Conservation (phyloP, 208 protist species). For the Acanthamoeba healyi region DNA sequence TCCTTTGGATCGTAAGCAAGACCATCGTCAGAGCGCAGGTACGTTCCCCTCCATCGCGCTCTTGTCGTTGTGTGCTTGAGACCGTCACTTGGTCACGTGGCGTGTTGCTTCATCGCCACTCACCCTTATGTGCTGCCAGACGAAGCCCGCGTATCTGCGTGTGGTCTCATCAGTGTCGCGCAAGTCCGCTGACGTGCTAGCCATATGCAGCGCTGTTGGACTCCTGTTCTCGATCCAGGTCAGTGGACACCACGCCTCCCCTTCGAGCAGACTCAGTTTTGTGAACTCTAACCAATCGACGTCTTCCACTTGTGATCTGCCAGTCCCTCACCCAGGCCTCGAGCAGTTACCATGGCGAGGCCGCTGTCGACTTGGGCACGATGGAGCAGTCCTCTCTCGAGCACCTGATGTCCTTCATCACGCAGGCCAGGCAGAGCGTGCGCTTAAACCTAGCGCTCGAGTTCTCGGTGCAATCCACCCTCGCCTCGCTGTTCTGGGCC, state of each 20-base stretch:
- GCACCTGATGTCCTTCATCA: background rate
- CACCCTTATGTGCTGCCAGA: background rate
- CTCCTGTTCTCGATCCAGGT: background rate
- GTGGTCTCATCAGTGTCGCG: background rate
- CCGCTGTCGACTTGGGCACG: background rate
- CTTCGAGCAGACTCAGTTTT: too few species aligned
- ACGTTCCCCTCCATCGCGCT: background rate
- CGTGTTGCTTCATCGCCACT: background rate
- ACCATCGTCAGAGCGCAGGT: background rate
- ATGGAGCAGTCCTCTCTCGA: background rate
- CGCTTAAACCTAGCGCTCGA: background rate
- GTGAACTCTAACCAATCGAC: too few species aligned
- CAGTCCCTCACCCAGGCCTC: conserved; percentile 3
- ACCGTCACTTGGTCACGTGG: background rate
- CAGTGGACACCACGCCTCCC: too few species aligned
- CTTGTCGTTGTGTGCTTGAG: background rate
- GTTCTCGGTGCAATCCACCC: conserved; percentile 11
- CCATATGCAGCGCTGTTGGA: background rate
- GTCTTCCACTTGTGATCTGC: too few species aligned
- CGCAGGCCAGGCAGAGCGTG: background rate
- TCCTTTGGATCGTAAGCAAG: background rate
- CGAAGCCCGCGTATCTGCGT: background rate
- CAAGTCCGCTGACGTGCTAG: conserved; percentile 18
- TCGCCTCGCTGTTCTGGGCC: conserved; percentile 41
- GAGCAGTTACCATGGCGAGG: background rate